A percentile compares a stretch with the other conserved stretches of the same genome.
Evolutionary conservation across 192 early-diverging fungal species (phyloP).

Genomic region (Podila horticola): DNA sequence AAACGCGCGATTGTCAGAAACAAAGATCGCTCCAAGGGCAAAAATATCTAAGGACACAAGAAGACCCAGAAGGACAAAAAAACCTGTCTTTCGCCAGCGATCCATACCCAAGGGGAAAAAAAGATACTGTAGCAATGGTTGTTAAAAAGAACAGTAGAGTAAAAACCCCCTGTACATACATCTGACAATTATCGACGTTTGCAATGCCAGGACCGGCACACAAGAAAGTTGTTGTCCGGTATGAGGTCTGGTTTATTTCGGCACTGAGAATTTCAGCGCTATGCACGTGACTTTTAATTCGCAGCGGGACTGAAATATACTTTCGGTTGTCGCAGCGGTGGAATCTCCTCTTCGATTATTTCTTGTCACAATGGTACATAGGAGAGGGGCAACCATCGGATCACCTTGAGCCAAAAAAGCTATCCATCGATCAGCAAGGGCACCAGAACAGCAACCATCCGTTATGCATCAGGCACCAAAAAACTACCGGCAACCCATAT

Average conservation of each 20-base stretch:
- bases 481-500: not conserved
- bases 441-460: not conserved
- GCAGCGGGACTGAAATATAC: not conserved
- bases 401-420: not conserved
- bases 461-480: not conserved
- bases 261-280: too few relatives aligned
- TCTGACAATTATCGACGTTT: too few relatives aligned
- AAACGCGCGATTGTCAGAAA: not conserved
- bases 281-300: not conserved
- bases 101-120: too few relatives aligned
- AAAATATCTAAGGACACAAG: not conserved
- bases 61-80: conserved; percentile 8
- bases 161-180: too few relatives aligned
- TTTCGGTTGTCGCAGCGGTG: not conserved
- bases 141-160: too few relatives aligned
- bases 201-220: too few relatives aligned
- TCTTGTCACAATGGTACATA: conserved; percentile 5
- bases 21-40: not conserved
- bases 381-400: not conserved
- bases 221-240: too few relatives aligned
- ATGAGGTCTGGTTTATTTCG: too few relatives aligned
- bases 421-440: not conserved
- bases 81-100: not conserved
- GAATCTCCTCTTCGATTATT: conserved; percentile 7
- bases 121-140: too few relatives aligned